Conservation (phyloP, 139 green algal genomes). For the Auxenochlorella protothecoides region DNA sequence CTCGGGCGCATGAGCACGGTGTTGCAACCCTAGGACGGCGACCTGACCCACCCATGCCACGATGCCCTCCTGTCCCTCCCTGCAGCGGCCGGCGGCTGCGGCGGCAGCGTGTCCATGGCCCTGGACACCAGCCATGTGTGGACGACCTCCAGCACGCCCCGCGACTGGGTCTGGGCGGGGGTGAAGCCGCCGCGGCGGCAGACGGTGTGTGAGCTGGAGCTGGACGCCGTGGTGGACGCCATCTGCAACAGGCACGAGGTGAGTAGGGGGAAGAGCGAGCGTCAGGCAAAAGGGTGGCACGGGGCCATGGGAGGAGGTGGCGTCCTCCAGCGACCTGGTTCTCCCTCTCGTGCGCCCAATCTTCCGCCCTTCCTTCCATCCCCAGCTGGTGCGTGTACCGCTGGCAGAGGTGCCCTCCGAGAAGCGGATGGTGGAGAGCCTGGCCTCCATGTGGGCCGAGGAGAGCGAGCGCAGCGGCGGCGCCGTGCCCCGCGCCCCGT, state of each 20-base stretch:
- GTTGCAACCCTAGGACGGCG: no score
- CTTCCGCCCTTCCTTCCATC: neutral
- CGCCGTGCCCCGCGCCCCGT: conserved; percentile 32
- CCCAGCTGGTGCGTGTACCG: conserved; percentile 40
- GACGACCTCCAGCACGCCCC: conserved; percentile 15
- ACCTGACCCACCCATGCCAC: no score
- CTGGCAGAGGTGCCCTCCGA: conserved; percentile 45
- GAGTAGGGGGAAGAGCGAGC: neutral
- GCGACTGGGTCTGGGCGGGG: conserved; percentile 16
- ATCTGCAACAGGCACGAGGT: conserved; percentile 72
- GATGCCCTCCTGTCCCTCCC: no score
- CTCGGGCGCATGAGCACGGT: neutral
- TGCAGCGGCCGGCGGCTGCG: neutral
- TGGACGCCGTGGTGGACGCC: conserved; percentile 55
- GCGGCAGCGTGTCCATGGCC: conserved; percentile 6
- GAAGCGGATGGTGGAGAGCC: conserved; percentile 59
- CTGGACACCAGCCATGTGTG: conserved; percentile 6
- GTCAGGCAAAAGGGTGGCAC: no score
- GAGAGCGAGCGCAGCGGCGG: conserved; percentile 44
- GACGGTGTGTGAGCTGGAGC: conserved; percentile 73
- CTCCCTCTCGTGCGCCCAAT: no score
- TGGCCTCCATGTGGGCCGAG: conserved; percentile 84
- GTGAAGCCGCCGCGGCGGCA: conserved; percentile 31
- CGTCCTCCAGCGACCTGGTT: no score
- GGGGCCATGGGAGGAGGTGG: no score